Evolutionary conservation across 2,329 filamentous ascomycete genomes (phyloP).

Genomic region (Dactylonectria macrodidyma): DNA sequence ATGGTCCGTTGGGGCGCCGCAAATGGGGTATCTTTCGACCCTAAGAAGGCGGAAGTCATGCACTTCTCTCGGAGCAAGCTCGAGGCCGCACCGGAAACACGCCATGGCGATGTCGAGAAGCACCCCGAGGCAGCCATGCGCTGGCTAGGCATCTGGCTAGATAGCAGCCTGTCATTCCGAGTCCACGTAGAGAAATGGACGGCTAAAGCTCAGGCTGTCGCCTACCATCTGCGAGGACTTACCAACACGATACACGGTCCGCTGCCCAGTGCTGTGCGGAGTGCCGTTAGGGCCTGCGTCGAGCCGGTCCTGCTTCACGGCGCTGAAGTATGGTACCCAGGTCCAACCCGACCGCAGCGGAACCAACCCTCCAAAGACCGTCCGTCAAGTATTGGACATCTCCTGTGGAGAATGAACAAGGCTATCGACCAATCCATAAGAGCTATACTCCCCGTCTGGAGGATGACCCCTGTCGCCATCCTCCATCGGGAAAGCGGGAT

Average conservation of each 20-base stretch:
- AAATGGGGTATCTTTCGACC: too few relatives aligned
- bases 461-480: too few relatives aligned
- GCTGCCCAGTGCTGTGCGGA: slow-evolving; percentile 15
- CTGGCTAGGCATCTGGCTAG: slow-evolving; percentile 20
- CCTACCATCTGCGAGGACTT: slow-evolving; percentile 18
- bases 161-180: slow-evolving; percentile 20
- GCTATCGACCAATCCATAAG: slow-evolving; percentile 15
- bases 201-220: slow-evolving; percentile 12
- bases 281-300: not conserved
- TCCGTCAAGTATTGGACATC: slow-evolving; percentile 15
- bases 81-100: too few relatives aligned
- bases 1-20: too few relatives aligned
- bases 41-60: too few relatives aligned
- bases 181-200: slow-evolving; percentile 19
- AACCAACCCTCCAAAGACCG: slow-evolving; percentile 15
- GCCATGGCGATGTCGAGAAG: not conserved
- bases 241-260: slow-evolving; percentile 22
- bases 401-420: slow-evolving; percentile 26
- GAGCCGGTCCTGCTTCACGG: slow-evolving; percentile 31
- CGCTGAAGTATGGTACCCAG: slow-evolving; percentile 27
- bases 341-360: slow-evolving; percentile 20
- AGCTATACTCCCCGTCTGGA: slow-evolving; percentile 8
- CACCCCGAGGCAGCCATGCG: not conserved
- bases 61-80: too few relatives aligned
- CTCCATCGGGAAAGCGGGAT: too few relatives aligned